A percentile compares a stretch with the other conserved stretches of the same genome.
phyloP scores from a whole-genome alignment of 768 basidiomycete species.

The Boletus rubroflammeus region DNA sequence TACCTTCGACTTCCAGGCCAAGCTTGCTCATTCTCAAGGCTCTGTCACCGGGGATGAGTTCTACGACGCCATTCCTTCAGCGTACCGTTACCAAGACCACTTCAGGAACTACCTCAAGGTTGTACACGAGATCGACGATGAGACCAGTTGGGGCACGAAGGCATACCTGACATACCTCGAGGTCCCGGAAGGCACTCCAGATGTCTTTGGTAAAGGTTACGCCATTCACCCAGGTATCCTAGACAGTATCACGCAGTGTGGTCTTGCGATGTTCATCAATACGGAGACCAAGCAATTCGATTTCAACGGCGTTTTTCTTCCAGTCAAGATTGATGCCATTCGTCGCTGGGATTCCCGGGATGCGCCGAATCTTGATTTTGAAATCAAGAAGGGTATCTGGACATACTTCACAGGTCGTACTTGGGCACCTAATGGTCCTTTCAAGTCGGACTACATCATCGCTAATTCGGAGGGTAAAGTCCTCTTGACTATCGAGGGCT shows the following conservation, averaged over 20 bases:
- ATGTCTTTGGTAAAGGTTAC: conserved; percentile 31
- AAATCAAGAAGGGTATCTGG: conserved; percentile 30
- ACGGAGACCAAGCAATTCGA: conserved; percentile 30
- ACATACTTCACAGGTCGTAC: conserved; percentile 24
- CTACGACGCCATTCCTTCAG: conserved; percentile 16
- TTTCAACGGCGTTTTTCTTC: conserved; percentile 31
- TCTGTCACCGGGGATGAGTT: conserved; percentile 19
- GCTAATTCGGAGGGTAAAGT: conserved; percentile 28
- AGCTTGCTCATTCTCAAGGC: conserved; percentile 19
- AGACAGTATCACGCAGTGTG: conserved; percentile 32
- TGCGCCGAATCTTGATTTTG: conserved; percentile 21
- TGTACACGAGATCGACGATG: conserved; percentile 28
- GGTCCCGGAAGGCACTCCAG: conserved; percentile 20
- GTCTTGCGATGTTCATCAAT: conserved; percentile 30
- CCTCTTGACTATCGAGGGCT: conserved; percentile 33
- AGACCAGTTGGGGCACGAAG: conserved; percentile 25
- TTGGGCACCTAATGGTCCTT: conserved; percentile 25
- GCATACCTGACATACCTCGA: conserved; percentile 27
- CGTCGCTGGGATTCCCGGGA: conserved; percentile 30
- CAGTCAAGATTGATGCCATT: conserved; percentile 29
- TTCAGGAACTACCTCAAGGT: conserved; percentile 28
- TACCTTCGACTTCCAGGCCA: conserved; percentile 22
- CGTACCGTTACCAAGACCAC: conserved; percentile 22
- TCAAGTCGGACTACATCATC: conserved; percentile 27
- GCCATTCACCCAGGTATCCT: conserved; percentile 33